Evolutionary conservation across 2,329 filamentous ascomycete species (phyloP).

Genomic region (Cladophialophora carrionii): DNA sequence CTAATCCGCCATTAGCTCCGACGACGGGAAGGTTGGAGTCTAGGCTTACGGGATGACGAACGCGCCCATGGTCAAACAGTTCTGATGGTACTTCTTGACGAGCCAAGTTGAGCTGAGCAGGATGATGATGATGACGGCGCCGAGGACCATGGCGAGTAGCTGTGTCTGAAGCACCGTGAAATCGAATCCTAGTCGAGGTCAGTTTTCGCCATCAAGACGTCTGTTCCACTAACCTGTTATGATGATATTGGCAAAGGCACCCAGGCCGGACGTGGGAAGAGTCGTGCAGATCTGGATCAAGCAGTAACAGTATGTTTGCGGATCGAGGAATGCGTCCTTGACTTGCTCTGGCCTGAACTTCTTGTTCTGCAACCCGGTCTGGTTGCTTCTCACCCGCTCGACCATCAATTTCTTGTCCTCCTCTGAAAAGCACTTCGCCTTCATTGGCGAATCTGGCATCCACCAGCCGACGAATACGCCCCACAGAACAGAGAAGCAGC

Average conservation of each 20-base stretch:
- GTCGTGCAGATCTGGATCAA: constrained; percentile 72
- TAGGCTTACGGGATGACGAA: background rate
- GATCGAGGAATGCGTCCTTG: constrained; percentile 64
- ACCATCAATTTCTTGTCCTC: constrained; percentile 67
- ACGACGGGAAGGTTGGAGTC: background rate
- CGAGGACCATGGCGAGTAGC: background rate
- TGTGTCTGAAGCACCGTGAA: background rate
- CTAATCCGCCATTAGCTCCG: background rate
- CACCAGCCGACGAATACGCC: constrained; percentile 66
- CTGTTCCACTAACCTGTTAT: constrained; percentile 8
- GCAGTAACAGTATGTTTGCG: constrained; percentile 68
- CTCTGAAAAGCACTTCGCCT: constrained; percentile 69
- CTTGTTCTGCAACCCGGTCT: constrained; percentile 64
- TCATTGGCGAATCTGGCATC: constrained; percentile 72
- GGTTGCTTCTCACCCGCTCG: constrained; percentile 63
- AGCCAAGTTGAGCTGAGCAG: background rate
- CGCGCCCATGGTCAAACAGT: background rate
- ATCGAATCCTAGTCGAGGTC: background rate
- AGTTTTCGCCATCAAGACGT: background rate
- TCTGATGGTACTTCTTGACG: background rate
- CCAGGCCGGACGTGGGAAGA: constrained; percentile 71
- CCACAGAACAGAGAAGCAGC: constrained; percentile 65
- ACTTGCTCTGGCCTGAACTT: constrained; percentile 59
- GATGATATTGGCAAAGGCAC: constrained; percentile 67
- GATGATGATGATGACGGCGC: background rate